phyloP scores from a whole-genome alignment of 2,329 filamentous ascomycete genomes.

The Aspergillus sojae region DNA sequence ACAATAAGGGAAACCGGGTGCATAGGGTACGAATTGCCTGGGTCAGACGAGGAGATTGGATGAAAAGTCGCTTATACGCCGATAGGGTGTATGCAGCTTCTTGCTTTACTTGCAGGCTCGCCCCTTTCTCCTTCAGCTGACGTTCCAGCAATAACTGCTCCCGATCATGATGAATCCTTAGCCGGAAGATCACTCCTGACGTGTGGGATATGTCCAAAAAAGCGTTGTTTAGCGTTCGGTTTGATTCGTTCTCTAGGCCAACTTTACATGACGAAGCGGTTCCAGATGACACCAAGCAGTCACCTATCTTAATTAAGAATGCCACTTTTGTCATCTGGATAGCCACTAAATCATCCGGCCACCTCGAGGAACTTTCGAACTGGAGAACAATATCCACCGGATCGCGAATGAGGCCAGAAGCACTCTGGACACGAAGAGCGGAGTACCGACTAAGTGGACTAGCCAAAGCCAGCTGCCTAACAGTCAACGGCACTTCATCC shows the following conservation, averaged over 20 bases:
- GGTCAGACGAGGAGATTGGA: slow-evolving; percentile 74
- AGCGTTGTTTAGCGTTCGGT: slow-evolving; percentile 72
- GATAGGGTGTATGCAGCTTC: slow-evolving; percentile 71
- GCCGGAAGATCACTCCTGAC: slow-evolving; percentile 72
- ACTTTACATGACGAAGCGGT: slow-evolving; percentile 67
- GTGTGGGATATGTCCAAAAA: slow-evolving; percentile 82
- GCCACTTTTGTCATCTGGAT: slow-evolving; percentile 95
- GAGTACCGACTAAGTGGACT: slow-evolving; percentile 74
- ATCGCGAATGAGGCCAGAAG: slow-evolving; percentile 25
- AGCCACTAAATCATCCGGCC: slow-evolving; percentile 88
- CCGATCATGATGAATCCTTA: slow-evolving; percentile 86
- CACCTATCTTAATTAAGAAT: slow-evolving; percentile 74
- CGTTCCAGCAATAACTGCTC: slow-evolving; percentile 80
- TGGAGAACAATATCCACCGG: slow-evolving; percentile 82
- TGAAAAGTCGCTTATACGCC: slow-evolving; percentile 70
- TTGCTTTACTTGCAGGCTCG: slow-evolving; percentile 67
- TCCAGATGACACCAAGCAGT: slow-evolving; percentile 67
- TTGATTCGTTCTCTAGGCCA: slow-evolving; percentile 75
- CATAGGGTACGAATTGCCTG: slow-evolving; percentile 79
- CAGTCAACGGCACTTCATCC: slow-evolving; percentile 82
- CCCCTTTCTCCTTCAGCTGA: slow-evolving; percentile 72
- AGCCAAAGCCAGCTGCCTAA: slow-evolving; percentile 76
- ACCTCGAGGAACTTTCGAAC: slow-evolving; percentile 89
- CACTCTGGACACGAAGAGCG: slow-evolving; percentile 43
- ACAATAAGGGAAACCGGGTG: slow-evolving; percentile 78